Base-by-base conservation (phyloP, 306 rosid genomes). In the Corylus heterophylla region DNA sequence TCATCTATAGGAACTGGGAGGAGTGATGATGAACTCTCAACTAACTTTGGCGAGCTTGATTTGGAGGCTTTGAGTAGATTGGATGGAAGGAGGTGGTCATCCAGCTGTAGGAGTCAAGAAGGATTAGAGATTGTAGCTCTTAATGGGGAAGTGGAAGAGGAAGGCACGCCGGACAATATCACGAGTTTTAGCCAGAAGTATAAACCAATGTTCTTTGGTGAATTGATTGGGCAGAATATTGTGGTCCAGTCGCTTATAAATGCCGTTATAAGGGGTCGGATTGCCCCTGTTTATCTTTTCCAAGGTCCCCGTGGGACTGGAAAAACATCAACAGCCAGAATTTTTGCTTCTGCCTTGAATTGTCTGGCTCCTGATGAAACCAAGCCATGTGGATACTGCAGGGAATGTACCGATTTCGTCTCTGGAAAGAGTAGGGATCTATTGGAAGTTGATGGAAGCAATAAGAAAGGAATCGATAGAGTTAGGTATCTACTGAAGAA, bases 241-340 rank as follows among this genome's bases (percentile, higher is more conserved):
- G 98, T 95, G 83, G 97, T 91, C 56, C 98, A 95, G 84, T 93
- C 99, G 11, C 98, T 95, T 56, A 71, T 83, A 67, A 95, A 85
- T 81, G 92, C 99, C 49, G 81, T 89, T 87, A 87, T 86, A 10
- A 93, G 94, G 87, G 86, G 93, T 25, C 86, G 99, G 37, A 91
- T 95, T 74, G 98, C 98, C 76, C 98, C 98, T 2, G 94, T 95
- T 74, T 95, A 95, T 91, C 99, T 95, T 77, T 95, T 95, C 79
- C 98, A 93, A 79, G 99, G 99, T 70, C 97, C 99, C 25, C 92
- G 99, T 9, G 99, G 99, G 27, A 95, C 97, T 70, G 99, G 99
- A 74, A 95, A 95, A 88, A 88, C 98, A 49, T 90, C 98, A 29
- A 80, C 99, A 7, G 97, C 99, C 45, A 89, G 94, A 82, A 93